Conservation (phyloP, 2,329 filamentous ascomycete genomes). For the Zopfia rhizophila region DNA sequence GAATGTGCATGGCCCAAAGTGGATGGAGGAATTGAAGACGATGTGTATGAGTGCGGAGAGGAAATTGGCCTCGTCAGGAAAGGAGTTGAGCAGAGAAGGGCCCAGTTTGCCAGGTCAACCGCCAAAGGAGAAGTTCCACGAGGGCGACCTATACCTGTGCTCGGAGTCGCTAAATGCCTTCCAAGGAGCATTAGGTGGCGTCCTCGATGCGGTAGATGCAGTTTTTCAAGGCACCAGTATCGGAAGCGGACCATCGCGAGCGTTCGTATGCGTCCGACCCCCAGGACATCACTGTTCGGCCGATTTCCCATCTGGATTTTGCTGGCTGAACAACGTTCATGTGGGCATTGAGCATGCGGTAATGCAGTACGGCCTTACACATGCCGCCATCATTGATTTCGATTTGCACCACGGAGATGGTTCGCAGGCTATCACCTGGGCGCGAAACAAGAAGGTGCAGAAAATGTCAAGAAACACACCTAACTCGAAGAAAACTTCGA, state of each 20-base stretch:
- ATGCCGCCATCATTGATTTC: slow-evolving; percentile 75
- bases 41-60: slow-evolving; percentile 86
- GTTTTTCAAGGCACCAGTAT: slow-evolving; percentile 70
- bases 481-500: slow-evolving; percentile 82
- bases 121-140: slow-evolving; percentile 76
- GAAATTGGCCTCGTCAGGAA: slow-evolving; percentile 79
- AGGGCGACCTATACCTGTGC: slow-evolving; percentile 92
- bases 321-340: slow-evolving; percentile 98
- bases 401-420: slow-evolving; percentile 64
- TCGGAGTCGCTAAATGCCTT: slow-evolving; percentile 86
- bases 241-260: slow-evolving; percentile 71
- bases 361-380: slow-evolving; percentile 84
- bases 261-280: slow-evolving; percentile 91
- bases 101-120: slow-evolving; percentile 53
- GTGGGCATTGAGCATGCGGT: slow-evolving; percentile 94
- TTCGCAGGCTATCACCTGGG: slow-evolving; percentile 94
- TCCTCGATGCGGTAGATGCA: slow-evolving; percentile 90
- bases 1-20: slow-evolving; percentile 88
- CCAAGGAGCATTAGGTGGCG: slow-evolving; percentile 89
- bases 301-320: slow-evolving; percentile 91
- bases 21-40: slow-evolving; percentile 90
- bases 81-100: slow-evolving; percentile 74
- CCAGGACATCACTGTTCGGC: slow-evolving; percentile 96
- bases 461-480: slow-evolving; percentile 75
- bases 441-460: slow-evolving; percentile 78